Conservation (phyloP, 2,329 filamentous ascomycete species). For the Fusarium sp. region DNA sequence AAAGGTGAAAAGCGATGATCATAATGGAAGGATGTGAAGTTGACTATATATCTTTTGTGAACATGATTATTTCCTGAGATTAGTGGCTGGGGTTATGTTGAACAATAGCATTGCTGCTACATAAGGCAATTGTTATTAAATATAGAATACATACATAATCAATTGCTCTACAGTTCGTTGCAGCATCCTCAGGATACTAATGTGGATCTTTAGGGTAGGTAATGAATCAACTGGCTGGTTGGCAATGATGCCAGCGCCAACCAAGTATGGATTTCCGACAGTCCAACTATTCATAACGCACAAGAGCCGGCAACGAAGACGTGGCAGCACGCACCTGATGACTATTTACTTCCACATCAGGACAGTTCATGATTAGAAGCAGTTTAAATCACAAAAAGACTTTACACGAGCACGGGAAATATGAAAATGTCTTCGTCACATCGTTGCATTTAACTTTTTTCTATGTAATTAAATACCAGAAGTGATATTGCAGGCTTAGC, state of each 20-base stretch:
- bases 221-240: neutral
- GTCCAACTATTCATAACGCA: neutral
- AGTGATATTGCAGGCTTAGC: constrained; percentile 53
- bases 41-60: neutral
- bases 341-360: no score
- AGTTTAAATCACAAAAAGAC: neutral
- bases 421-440: constrained; percentile 23
- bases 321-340: neutral
- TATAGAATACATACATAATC: neutral
- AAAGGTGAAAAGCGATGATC: neutral
- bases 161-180: neutral
- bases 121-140: neutral
- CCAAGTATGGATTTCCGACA: neutral
- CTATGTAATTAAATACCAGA: constrained; percentile 19
- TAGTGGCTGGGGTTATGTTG: neutral
- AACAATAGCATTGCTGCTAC: neutral
- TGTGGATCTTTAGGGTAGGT: neutral
- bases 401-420: neutral
- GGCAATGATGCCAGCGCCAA: no score
- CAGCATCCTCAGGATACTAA: neutral
- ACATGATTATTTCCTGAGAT: neutral
- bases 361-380: no score
- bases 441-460: constrained; percentile 44
- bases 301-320: neutral
- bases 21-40: neutral